Conservation (phyloP, 768 basidiomycete genomes). For the Tephrocybe rancida region DNA sequence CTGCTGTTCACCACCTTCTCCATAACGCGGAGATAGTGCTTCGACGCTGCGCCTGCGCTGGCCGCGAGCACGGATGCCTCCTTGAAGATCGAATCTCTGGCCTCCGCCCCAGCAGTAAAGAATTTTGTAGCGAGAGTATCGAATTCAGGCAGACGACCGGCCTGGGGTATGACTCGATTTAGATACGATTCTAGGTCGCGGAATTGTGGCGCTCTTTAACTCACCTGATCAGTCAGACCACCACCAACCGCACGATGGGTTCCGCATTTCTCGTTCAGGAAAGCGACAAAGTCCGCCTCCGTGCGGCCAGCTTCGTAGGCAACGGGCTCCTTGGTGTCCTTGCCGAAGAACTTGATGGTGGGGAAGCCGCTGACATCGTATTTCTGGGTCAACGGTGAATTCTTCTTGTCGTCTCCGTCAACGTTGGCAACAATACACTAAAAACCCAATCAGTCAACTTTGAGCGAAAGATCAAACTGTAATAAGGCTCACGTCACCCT, state of each 20-base stretch:
- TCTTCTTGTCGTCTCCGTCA: constrained; percentile 84
- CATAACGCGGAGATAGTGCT: constrained; percentile 90
- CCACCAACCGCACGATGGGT: constrained; percentile 85
- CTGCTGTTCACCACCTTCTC: constrained; percentile 76
- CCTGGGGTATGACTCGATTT: constrained; percentile 42
- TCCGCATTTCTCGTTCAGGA: constrained; percentile 86
- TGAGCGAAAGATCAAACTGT: neutral
- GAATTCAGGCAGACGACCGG: constrained; percentile 78
- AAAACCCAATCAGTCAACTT: neutral
- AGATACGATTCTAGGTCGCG: neutral
- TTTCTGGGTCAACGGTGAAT: constrained; percentile 67
- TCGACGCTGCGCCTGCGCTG: constrained; percentile 52
- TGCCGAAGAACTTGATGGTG: constrained; percentile 94
- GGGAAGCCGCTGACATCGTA: constrained; percentile 86
- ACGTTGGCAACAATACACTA: constrained; percentile 91
- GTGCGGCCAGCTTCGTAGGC: constrained; percentile 72
- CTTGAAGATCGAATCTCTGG: constrained; percentile 62
- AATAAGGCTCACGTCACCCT: constrained; percentile 59
- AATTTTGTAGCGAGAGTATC: constrained; percentile 80
- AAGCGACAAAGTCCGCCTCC: constrained; percentile 76
- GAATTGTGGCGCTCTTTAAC: constrained; percentile 13
- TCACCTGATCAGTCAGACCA: constrained; percentile 68
- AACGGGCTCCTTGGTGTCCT: constrained; percentile 59
- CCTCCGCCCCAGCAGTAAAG: constrained; percentile 57
- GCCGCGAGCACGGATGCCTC: constrained; percentile 61